Evolutionary conservation across 768 basidiomycete genomes (phyloP), one percentile per base, ranked within the genome.

Genomic region (Mycena belliarum): DNA sequence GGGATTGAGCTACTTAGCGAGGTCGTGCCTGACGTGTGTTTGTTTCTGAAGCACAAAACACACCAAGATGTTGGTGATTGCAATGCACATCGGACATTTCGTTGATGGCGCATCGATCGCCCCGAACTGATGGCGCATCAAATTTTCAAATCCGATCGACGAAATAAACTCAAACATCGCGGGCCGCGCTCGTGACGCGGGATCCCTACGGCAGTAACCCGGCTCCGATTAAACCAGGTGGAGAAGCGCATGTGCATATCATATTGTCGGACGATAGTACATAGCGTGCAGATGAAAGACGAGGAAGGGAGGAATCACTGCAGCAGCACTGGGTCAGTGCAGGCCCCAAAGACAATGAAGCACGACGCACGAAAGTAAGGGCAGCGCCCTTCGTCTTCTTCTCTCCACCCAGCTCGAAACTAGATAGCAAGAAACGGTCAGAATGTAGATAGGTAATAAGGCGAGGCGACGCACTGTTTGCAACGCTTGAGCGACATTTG

Each of bases 371-470:
- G 86, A 95, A 95, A 72, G 85, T 85, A 69, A 95, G 90, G 61
- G 93, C 95, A 68, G 93, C 93, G 76, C 94, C 93, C 85, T 95
- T 95, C 68, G 93, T 95, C 90, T 98, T 98, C 87, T 98, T 99
- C 86, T 99, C 97, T 73, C 97, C 97, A 76, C 97, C 96, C 52
- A 98, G 89, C 81, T 98, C 96, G 83, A 99, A 98, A 83, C 93
- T 93, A 65, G 21, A 92, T 93, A 65, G 21, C 46, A 18, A 50
- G 49, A 8, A 45, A 21, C 25, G n/a, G 10, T 21, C 45, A 29
- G 11, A 9, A 38, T 21, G 25, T 20, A 26, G 9, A 11, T 9
- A 0, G 18, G 18, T 37, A 14, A 40, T 24, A 25, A 16, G 42
- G 11, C 20, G 12, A 35, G 18, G 24, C 9, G 29, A 86, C 92